phyloP scores from a whole-genome alignment of 2,329 filamentous ascomycete genomes.

The Phoma sp. region DNA sequence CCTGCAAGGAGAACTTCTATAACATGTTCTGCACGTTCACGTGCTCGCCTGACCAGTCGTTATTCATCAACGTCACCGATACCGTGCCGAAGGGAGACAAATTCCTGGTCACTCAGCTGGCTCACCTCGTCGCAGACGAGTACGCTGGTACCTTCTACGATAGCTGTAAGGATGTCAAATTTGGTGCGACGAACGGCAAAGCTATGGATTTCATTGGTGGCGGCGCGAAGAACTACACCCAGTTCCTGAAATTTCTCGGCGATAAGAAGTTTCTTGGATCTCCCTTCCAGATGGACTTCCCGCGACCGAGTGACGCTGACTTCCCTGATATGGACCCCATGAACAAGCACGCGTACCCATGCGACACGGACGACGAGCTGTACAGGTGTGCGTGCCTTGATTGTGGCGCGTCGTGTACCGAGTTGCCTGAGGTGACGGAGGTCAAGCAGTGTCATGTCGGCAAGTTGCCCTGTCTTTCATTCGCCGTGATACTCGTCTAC shows the following conservation, averaged over 20 bases:
- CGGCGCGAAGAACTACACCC: conserved; percentile 85
- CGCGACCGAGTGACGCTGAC: conserved; percentile 60
- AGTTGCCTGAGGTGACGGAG: conserved; percentile 76
- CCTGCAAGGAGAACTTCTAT: conserved; percentile 98
- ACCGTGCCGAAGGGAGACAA: conserved; percentile 68
- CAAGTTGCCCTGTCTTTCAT: conserved; percentile 88
- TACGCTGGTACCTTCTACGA: conserved; percentile 91
- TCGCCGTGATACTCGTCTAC: conserved; percentile 88
- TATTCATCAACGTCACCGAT: conserved; percentile 91
- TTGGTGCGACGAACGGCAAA: conserved; percentile 88
- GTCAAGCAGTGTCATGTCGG: conserved; percentile 80
- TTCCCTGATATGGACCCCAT: conserved; percentile 74
- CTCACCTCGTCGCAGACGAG: conserved; percentile 82
- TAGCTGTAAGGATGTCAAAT: conserved; percentile 99
- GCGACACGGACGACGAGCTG: conserved; percentile 84
- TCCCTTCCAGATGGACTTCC: conserved; percentile 98
- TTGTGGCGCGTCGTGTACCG: conserved; percentile 83
- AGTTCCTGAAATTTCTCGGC: conserved; percentile 89
- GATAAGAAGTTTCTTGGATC: conserved; percentile 91
- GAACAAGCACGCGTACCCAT: conserved; percentile 77
- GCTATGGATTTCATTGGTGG: conserved; percentile 97
- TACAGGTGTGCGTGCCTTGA: conserved; percentile 95
- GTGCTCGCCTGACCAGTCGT: conserved; percentile 93
- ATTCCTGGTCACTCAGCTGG: conserved; percentile 81
- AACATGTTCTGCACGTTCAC: conserved; percentile 98